Evolutionary conservation across 495 filamentous ascomycete genomes (phyloP).

Genomic region (Penicillium turbatum): DNA sequence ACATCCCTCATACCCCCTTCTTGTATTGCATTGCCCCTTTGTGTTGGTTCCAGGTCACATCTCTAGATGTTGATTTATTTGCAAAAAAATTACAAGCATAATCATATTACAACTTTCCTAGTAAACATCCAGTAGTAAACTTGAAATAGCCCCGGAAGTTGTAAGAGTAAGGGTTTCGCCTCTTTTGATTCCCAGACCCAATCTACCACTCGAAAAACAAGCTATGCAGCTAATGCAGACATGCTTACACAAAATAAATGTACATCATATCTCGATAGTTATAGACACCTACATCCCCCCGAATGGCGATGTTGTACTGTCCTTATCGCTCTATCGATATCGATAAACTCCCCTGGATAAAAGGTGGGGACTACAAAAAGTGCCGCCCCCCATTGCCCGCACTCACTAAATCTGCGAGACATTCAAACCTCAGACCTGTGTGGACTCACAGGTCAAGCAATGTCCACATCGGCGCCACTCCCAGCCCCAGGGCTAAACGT

Average conservation of each 20-base stretch:
- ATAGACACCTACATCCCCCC: too few relatives aligned
- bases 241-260: too few relatives aligned
- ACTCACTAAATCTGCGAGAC: conserved; percentile 2
- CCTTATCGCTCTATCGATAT: conserved; percentile 4
- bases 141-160: too few relatives aligned
- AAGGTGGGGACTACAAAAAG: conserved; percentile 7
- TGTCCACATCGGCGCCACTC: conserved; percentile 7
- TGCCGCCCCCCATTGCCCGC: conserved; percentile 5
- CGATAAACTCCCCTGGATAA: neutral
- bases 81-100: conserved; percentile 22
- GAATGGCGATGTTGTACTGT: neutral
- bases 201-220: too few relatives aligned
- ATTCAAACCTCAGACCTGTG: neutral
- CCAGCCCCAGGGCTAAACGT: conserved; percentile 56
- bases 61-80: conserved; percentile 18
- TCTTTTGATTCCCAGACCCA: too few relatives aligned
- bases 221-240: too few relatives aligned
- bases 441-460: neutral
- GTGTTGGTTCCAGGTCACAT: conserved; percentile 25
- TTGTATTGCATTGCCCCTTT: conserved; percentile 30
- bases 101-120: too few relatives aligned
- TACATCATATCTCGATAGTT: too few relatives aligned
- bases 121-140: too few relatives aligned
- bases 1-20: conserved; percentile 30
- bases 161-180: too few relatives aligned